Conservation (phyloP, 352 stramenopile species). For the Phytophthora pseudosyringae region DNA sequence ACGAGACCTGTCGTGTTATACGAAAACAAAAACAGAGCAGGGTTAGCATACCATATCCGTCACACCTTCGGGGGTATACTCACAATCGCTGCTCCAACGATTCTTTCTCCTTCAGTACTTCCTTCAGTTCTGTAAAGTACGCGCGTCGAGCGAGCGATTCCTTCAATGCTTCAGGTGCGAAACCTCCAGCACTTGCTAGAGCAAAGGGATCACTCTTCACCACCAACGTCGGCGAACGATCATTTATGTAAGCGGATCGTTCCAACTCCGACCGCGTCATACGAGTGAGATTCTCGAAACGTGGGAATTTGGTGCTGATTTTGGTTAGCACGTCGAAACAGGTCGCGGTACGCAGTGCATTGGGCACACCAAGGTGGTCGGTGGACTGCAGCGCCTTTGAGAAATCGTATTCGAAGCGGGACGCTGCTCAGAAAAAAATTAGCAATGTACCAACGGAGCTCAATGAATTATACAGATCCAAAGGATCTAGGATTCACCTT, state of each 20-base stretch:
- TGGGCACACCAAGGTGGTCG: slow-evolving; percentile 57
- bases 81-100: slow-evolving; percentile 47
- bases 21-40: background rate
- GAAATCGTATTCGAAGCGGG: slow-evolving; percentile 56
- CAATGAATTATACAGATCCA: too few species aligned
- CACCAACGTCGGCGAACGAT: background rate
- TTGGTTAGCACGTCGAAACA: slow-evolving; percentile 59
- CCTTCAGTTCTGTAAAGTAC: slow-evolving; percentile 65
- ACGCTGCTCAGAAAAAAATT: slow-evolving; percentile 20
- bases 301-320: slow-evolving; percentile 51
- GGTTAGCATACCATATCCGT: too few species aligned
- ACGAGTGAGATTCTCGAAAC: slow-evolving; percentile 52
- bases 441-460: background rate
- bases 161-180: slow-evolving; percentile 20
- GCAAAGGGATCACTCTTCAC: background rate
- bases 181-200: background rate
- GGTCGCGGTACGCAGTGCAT: slow-evolving; percentile 64
- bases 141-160: slow-evolving; percentile 44
- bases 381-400: slow-evolving; percentile 55
- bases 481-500: slow-evolving; percentile 24
- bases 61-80: slow-evolving; percentile 3
- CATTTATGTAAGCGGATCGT: slow-evolving; percentile 50
- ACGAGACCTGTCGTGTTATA: slow-evolving; percentile 17
- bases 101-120: slow-evolving; percentile 46
- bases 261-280: slow-evolving; percentile 46